Evolutionary conservation across 2,329 filamentous ascomycete species (phyloP), one percentile per base, ranked within the genome.

Genomic region (Pseudofabraea citricarpa): DNA sequence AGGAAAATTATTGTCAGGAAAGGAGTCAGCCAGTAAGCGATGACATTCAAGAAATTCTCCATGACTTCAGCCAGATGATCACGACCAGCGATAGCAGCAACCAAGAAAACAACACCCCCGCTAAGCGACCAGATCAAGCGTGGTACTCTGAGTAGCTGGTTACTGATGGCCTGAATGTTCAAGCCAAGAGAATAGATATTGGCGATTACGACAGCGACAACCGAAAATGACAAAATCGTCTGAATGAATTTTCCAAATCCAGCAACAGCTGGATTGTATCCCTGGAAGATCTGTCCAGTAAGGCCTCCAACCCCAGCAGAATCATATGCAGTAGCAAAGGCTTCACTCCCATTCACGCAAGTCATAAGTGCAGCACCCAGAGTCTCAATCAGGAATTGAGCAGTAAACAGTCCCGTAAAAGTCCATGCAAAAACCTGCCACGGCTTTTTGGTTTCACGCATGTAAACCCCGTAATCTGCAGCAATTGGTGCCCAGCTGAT

Each of bases 391-490:
- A 86, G 75, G 64, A 87, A 74, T 4, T 77, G 82, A 64, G 90
- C 87, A 48, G 83, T 68, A 53, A 86, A 76, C 10, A 90, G 69
- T 4, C 86, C 86, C 23, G 67, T 56, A 60, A 80, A 85, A 19
- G 84, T 85, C 56, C 78, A 79, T 47, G 76, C 54, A 63, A 89
- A 90, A 43, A 87, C 72, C 52, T 79, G 78, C 33, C 60, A 59
- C 15, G 76, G 72, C 20, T 74, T 74, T 29, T 78, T 78, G 18
- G 64, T 71, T 7, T 69, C 65, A 0, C 84, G 83, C 54, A 88
- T 85, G 63, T 89, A 90, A 38, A 87, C 83, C 26, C 82, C 87
- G 62, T 88, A 90, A 58, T 90, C 86, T 7, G 83, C 81, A 0
- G 85, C 83, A 46, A 82, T 84, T 12, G 75, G 74, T 1, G 81